These are phyloP conservation scores for Aspergillus caelatus DNA, from an alignment of 2,329 filamentous ascomycete genomes.

Conservation along the genomic window DNA sequence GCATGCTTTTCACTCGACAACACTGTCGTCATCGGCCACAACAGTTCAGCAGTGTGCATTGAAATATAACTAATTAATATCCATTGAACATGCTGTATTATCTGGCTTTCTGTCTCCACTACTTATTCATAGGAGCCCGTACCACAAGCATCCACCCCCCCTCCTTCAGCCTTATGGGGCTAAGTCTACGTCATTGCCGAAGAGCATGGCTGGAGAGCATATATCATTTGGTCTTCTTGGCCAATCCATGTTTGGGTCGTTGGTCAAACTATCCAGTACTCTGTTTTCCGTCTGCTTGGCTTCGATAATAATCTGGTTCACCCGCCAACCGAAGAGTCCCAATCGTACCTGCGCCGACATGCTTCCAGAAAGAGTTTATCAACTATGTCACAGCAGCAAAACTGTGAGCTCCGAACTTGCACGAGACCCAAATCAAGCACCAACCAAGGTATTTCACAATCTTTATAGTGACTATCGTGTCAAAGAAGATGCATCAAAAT, in stretches of 20 bases:
- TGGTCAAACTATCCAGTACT: slow-evolving; percentile 11
- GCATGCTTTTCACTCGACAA: neutral
- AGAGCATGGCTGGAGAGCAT: neutral
- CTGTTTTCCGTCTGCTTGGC: slow-evolving; percentile 6
- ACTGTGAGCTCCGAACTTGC: slow-evolving; percentile 64
- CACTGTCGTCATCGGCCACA: too few relatives aligned
- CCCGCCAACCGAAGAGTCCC: slow-evolving; percentile 18
- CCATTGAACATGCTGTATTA: neutral
- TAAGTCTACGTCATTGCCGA: slow-evolving; percentile 6
- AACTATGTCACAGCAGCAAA: slow-evolving; percentile 55
- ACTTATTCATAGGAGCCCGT: neutral
- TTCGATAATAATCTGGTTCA: slow-evolving; percentile 11
- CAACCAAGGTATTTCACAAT: slow-evolving; percentile 58
- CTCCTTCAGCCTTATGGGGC: slow-evolving; percentile 1
- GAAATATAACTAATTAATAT: too few relatives aligned
- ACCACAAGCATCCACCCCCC: neutral
- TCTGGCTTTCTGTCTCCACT: neutral
- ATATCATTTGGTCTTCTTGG: neutral
- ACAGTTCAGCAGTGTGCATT: too few relatives aligned
- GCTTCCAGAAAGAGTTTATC: slow-evolving; percentile 52
- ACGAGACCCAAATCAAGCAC: slow-evolving; percentile 54
- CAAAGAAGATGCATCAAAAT: slow-evolving; percentile 28
- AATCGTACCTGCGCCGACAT: slow-evolving; percentile 28
- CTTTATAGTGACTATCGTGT: slow-evolving; percentile 52
- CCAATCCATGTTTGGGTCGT: neutral